Conservation (phyloP, 1,284 basidiomycete species). For the Sporisorium iseilematis-ciliati region DNA sequence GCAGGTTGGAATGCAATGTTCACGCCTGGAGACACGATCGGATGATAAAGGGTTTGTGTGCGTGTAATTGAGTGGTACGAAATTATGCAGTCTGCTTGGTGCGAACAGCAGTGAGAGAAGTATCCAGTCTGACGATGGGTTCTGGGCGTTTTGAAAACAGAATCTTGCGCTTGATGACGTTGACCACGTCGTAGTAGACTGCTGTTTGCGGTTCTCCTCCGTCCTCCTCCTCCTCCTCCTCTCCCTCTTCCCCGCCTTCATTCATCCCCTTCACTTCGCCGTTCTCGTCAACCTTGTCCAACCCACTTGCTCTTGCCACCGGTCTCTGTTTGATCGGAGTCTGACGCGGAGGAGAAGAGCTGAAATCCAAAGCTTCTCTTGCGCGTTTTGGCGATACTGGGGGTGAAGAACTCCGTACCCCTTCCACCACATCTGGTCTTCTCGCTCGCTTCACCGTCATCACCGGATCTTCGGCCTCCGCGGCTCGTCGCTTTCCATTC, state of each 20-base stretch:
- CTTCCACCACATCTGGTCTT: neutral
- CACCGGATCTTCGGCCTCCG: conserved; percentile 1
- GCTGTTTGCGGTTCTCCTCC: conserved; percentile 31
- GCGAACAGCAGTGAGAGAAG: conserved; percentile 4
- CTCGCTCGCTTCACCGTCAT: conserved; percentile 12
- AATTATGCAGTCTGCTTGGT: neutral
- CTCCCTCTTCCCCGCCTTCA: conserved; percentile 5
- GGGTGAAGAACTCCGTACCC: conserved; percentile 5
- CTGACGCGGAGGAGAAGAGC: conserved; percentile 35
- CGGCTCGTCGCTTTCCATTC: neutral
- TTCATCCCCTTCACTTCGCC: too few species aligned
- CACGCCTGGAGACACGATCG: too few species aligned
- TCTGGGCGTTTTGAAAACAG: conserved; percentile 64
- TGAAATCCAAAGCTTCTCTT: conserved; percentile 45
- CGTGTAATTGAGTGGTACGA: neutral
- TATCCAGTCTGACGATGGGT: conserved; percentile 54
- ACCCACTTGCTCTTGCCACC: neutral
- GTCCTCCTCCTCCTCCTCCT: conserved; percentile 26
- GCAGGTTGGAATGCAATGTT: neutral
- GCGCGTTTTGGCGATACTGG: conserved; percentile 10
- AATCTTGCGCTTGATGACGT: conserved; percentile 63
- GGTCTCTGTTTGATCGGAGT: conserved; percentile 12
- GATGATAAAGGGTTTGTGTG: too few species aligned
- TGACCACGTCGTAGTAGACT: conserved; percentile 63
- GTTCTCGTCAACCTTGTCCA: conserved; percentile 22